These are phyloP conservation scores for Zychaea mexicana DNA, from an alignment of 371 early-diverging fungal genomes.

Conservation along the genomic window DNA sequence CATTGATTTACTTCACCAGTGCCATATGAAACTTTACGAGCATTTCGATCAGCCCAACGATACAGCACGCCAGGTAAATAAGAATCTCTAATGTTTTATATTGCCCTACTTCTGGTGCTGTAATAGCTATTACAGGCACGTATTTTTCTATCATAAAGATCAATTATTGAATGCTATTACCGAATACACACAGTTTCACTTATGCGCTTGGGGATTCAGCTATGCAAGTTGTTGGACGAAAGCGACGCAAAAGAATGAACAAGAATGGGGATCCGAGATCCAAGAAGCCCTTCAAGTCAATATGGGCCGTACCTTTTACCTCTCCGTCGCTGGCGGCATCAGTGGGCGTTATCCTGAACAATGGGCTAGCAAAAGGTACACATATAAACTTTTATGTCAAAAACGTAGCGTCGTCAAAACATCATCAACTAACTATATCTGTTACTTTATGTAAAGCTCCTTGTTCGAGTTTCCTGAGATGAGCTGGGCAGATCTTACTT, in stretches of 20 bases:
- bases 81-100: too few relatives aligned
- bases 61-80: slow-evolving; percentile 13
- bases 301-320: background rate
- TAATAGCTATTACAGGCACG: too few relatives aligned
- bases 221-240: background rate
- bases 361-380: background rate
- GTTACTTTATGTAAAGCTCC: background rate
- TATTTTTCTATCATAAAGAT: too few relatives aligned
- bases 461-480: slow-evolving; percentile 29
- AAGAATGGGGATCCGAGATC: background rate
- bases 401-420: background rate
- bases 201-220: slow-evolving; percentile 22
- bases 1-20: slow-evolving; percentile 27
- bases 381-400: too few relatives aligned
- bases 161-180: too few relatives aligned
- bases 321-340: too few relatives aligned
- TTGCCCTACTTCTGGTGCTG: too few relatives aligned
- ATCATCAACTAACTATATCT: too few relatives aligned
- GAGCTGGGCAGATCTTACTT: slow-evolving; percentile 24
- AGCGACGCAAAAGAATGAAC: background rate
- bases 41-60: background rate
- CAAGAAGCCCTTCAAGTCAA: background rate
- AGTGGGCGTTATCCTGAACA: background rate
- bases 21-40: slow-evolving; percentile 28
- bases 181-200: slow-evolving; percentile 32